Conservation (phyloP, 2,329 filamentous ascomycete genomes). For the Fonsecaea monophora region DNA sequence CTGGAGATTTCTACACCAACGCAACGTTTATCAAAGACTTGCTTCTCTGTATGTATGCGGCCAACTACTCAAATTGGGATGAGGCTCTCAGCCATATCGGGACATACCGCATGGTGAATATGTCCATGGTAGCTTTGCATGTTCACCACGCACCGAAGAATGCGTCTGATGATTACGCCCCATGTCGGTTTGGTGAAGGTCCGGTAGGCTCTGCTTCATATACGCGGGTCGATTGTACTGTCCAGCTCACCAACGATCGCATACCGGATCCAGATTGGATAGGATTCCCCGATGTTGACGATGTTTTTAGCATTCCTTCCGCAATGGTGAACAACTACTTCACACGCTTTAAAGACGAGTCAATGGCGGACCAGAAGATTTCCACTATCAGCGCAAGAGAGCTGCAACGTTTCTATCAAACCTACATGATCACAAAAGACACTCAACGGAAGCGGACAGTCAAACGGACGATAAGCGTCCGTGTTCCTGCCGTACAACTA, state of each 20-base stretch:
- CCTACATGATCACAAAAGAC: conserved; percentile 26
- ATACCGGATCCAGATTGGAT: conserved; percentile 10
- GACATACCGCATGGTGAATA: conserved; percentile 8
- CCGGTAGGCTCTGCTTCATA: conserved; percentile 21
- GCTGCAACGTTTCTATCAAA: conserved; percentile 27
- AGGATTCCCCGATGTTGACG: conserved; percentile 16
- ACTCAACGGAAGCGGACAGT: conserved; percentile 12
- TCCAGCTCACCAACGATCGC: conserved; percentile 4
- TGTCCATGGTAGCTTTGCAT: conserved; percentile 20
- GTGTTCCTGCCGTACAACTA: conserved; percentile 21
- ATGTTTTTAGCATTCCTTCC: background rate
- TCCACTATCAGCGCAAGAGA: conserved; percentile 11
- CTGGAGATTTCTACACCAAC: conserved; percentile 10
- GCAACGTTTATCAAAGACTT: conserved; percentile 20
- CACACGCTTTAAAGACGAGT: conserved; percentile 16
- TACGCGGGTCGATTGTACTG: conserved; percentile 20
- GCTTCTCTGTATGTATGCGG: conserved; percentile 24
- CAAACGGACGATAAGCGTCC: conserved; percentile 19
- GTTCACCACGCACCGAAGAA: conserved; percentile 20
- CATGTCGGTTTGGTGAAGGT: conserved; percentile 15
- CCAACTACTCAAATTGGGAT: conserved; percentile 15
- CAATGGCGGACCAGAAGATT: conserved; percentile 9
- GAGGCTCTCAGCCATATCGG: background rate
- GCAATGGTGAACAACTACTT: conserved; percentile 14
- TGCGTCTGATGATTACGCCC: conserved; percentile 1